Base-by-base conservation (phyloP, 495 filamentous ascomycete species). In the Amphirosellinia nigrospora region DNA sequence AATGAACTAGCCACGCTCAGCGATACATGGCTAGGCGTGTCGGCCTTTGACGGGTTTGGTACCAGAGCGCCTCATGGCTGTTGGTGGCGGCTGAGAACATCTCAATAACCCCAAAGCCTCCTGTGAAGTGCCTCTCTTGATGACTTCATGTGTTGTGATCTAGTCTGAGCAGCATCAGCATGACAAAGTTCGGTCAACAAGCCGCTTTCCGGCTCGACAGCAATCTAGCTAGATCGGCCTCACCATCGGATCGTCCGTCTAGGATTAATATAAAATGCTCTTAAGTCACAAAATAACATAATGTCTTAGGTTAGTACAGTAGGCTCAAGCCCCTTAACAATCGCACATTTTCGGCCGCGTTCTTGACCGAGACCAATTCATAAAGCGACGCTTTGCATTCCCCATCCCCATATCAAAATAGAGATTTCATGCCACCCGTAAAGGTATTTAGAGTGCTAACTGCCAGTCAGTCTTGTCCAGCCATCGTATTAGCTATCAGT, bases 221-320 rank as follows among this genome's bases (percentile, higher is more conserved):
- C 60, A 43, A 23, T 21, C 6, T 34, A 19, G 34, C 23, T 65
- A 1, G 32, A 41, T 28, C 6, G 19, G 23, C 34, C 30, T 39
- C 23, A 30, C 13, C 36, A 41, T 28, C 15, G 6, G 43, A 11
- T 9, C 11, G 13, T n/a, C 30, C 43, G 15, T 6, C 26, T 26
- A 5, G 16, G 9, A 58, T 16, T 2, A 36, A 36, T 58, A 34
- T 58, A 38, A 38, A 36, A 38, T 58, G 32, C 55, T 46, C 23
- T 68, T 34, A n/a, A 34, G 45, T 55, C 59, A 30, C 9, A 63
- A 43, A 62, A 53, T 56, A 32, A 26, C 9, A 43, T 46, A 53
- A 58, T 70, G 68, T 70, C 60, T 70, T 39, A 61, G 36, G 28
- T 64, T 30, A 61, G 46, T 43, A 62, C 23, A 50, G 32, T 16